Base-by-base conservation (phyloP, 2,329 filamentous ascomycete species). In the Cladophialophora immunda region DNA sequence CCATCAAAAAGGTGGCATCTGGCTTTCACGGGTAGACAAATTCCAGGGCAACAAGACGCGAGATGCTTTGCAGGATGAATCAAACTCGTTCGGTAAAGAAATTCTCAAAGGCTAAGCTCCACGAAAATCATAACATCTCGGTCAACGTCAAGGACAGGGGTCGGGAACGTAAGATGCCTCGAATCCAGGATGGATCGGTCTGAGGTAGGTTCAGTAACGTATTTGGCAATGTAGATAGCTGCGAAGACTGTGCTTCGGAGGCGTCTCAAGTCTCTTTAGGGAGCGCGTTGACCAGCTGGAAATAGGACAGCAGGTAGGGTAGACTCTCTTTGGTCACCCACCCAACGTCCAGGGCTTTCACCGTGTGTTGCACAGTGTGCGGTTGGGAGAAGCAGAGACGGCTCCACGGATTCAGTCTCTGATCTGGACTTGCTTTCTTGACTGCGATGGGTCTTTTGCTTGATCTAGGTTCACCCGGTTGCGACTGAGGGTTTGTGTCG, bases 291-390 rank as follows among this genome's bases (percentile, higher is more conserved):
- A 27, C 22, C 19, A 1, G 11, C 45, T 45, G 17, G 38, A 36
- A 59, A 50, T 59, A 47, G 1, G 5, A 7, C 3, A 22, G 25
- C 57, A 59, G 29, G 17, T 59, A 59, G 6, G 57, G 25, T 9
- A 34, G 29, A 30, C 25, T 13, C n/a, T 29, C 41, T 19, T 59
- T 32, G 5, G 38, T 50, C 15, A 59, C 57, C 57, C 5, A 34
- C 2, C 81, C 81, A 4, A 82, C 68, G 0, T 79, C 73, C n/a
- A 78, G 75, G 1, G 80, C 78, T 62, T 80, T 81, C 30, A 79
- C 71, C 50, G 82, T 81, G 62, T 81, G 77, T 62, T 82, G 77
- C 5, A 82, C 77, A 0, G 78, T 78, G 67, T 80, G 77, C 0
- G 78, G 69, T 8, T 81, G 81, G 1, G 75, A 75, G 38, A 80